Percentiles rank a stretch among this genome's conserved stretches.
phyloP scores from a whole-genome alignment of 1,139 yeast genomes.

The Saccharomyces hybrid region DNA sequence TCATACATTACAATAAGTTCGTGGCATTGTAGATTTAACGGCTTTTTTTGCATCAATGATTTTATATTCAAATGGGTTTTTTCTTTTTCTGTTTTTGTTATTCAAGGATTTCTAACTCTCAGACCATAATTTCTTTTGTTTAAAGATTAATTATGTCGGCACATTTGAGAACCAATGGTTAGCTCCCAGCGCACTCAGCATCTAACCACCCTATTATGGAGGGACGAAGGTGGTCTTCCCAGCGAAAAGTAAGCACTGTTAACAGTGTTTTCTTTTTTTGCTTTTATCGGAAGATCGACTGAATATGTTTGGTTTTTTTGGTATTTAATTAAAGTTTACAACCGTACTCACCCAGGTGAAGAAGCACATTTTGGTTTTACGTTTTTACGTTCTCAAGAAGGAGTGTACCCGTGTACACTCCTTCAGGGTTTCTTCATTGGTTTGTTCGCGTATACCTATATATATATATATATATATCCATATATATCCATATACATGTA shows the following conservation, averaged over 20 bases:
- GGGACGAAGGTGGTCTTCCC: constrained; percentile 28
- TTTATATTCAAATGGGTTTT: constrained; percentile 10
- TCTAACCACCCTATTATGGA: constrained; percentile 26
- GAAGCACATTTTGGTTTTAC: not conserved
- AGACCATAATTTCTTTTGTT: not conserved
- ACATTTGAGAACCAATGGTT: constrained; percentile 27
- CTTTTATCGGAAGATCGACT: constrained; percentile 15
- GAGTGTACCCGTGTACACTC: not conserved
- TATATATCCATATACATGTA: not conserved
- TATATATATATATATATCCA: not conserved
- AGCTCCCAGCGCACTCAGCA: not conserved
- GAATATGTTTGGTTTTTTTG: constrained; percentile 30
- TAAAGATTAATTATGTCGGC: constrained; percentile 1
- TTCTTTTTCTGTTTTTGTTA: not conserved
- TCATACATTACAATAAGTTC: constrained; percentile 8
- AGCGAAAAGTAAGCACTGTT: not conserved
- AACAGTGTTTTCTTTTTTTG: not conserved
- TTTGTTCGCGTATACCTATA: not conserved
- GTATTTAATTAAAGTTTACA: constrained; percentile 7
- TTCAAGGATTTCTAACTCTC: constrained; percentile 1
- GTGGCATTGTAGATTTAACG: constrained; percentile 20
- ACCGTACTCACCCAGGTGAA: not conserved
- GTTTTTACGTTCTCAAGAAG: not conserved
- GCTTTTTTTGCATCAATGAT: constrained; percentile 8
- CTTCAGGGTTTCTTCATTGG: not conserved